These are phyloP conservation scores for Drosera capensis DNA, from an alignment of 148 eudicot genomes.

Conservation along the genomic window DNA sequence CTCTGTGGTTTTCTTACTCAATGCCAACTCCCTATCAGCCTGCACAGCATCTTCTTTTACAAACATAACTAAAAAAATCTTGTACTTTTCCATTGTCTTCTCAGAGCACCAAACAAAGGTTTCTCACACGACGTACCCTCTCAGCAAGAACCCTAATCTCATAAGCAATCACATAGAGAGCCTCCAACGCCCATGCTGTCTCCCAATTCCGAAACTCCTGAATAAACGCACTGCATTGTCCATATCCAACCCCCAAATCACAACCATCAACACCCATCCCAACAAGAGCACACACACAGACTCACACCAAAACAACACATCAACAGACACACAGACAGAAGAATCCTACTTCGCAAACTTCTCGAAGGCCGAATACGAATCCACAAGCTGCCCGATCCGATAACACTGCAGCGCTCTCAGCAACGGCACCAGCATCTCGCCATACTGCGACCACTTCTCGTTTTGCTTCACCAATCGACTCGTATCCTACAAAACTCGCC, in stretches of 20 bases:
- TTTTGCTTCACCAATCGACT: constrained; percentile 54
- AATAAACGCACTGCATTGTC: constrained; percentile 57
- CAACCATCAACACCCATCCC: background rate
- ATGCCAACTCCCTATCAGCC: constrained; percentile 96
- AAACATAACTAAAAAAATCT: background rate
- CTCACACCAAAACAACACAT: background rate
- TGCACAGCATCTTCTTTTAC: constrained; percentile 10
- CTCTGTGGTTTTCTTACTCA: constrained; percentile 74
- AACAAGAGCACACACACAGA: background rate
- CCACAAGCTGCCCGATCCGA: constrained; percentile 54
- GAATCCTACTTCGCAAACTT: constrained; percentile 66
- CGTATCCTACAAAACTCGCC: constrained; percentile 34
- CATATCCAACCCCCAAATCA: constrained; percentile 11
- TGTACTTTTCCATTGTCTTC: background rate
- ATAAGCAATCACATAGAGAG: constrained; percentile 62
- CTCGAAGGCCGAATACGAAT: constrained; percentile 65
- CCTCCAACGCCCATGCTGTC: constrained; percentile 89
- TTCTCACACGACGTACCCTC: constrained; percentile 29
- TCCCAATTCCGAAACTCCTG: constrained; percentile 99
- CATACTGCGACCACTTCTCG: constrained; percentile 25
- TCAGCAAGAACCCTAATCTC: constrained; percentile 96
- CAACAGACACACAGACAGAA: constrained; percentile 1
- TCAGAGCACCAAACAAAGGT: background rate
- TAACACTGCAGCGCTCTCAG: constrained; percentile 72
- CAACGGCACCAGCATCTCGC: constrained; percentile 50